Evolutionary conservation across 78 protist genomes (phyloP).

Genomic region (Dictyostelium firmibasis): DNA sequence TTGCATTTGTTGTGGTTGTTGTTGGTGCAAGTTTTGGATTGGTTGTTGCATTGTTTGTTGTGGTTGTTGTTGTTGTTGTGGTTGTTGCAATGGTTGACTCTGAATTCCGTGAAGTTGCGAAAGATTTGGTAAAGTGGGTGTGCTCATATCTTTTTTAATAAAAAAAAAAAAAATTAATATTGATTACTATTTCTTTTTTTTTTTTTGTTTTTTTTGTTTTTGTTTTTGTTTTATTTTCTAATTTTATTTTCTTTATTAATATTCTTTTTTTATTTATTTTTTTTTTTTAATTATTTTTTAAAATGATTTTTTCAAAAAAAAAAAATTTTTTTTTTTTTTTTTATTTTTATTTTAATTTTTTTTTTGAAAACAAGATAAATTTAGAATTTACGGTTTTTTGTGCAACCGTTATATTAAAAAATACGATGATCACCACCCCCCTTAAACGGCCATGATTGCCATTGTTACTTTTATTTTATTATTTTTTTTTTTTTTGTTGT

Average conservation of each 20-base stretch:
- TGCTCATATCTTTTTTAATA: background rate
- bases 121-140: background rate
- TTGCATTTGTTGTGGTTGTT: background rate
- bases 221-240: background rate
- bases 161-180: background rate
- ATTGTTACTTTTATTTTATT: background rate
- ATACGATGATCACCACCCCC: background rate
- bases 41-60: background rate
- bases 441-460: background rate
- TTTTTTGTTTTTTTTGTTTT: background rate
- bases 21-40: background rate
- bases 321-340: no score
- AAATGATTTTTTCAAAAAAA: no score
- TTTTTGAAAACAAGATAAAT: background rate
- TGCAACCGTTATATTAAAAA: background rate
- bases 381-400: background rate
- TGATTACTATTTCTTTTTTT: background rate
- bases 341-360: no score
- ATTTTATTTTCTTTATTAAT: background rate
- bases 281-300: no score
- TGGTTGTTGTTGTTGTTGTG: background rate
- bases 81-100: background rate
- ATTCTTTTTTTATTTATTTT: background rate
- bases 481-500: background rate
- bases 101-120: slow-evolving; percentile 1